Conservation (phyloP, 73 alveolate species). For the Paramecium tetraurelia region DNA sequence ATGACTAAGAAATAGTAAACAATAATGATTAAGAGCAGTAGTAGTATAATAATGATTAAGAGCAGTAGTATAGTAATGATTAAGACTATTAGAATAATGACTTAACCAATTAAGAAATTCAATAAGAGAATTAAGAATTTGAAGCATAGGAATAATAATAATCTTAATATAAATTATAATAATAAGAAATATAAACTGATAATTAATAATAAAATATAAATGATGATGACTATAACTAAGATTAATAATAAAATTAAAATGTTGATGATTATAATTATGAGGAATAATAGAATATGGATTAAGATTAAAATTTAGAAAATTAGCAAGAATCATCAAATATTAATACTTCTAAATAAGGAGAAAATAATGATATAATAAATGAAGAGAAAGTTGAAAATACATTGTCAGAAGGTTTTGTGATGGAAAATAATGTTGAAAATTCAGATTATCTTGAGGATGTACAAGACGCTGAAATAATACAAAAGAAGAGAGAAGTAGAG, state of each 20-base stretch:
- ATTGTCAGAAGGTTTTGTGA: neutral
- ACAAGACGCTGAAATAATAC: neutral
- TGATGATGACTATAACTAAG: too few species aligned
- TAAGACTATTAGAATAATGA: neutral
- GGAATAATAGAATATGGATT: neutral
- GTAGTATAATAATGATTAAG: neutral
- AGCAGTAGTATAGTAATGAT: neutral
- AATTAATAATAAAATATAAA: too few species aligned
- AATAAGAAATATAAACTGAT: too few species aligned
- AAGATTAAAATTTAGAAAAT: neutral
- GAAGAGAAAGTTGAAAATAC: neutral
- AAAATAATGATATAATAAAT: neutral
- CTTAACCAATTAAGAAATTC: neutral
- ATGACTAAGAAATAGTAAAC: too few species aligned
- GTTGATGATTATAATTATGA: too few species aligned
- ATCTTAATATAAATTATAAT: too few species aligned
- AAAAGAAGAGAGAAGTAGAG: neutral
- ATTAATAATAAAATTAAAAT: neutral
- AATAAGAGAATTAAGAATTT: neutral
- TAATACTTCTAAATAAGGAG: neutral
- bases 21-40: too few species aligned
- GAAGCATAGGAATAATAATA: neutral
- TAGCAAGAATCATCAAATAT: neutral
- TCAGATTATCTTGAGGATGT: neutral
- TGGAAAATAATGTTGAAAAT: neutral